Conservation (phyloP, 371 early-diverging fungal species). For the Syncephalastrum monosporum region DNA sequence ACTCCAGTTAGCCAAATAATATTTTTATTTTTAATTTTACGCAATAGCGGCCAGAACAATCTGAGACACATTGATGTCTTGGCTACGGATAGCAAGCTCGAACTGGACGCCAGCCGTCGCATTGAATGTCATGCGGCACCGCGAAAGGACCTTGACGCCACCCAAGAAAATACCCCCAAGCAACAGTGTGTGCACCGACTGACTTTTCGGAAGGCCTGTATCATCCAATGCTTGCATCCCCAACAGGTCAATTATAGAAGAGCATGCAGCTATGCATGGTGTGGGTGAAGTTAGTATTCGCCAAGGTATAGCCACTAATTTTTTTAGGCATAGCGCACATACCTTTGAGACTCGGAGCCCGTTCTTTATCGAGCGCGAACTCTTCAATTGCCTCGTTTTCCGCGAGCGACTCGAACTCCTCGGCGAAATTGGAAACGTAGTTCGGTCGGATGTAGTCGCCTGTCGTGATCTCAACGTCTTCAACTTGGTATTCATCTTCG, state of each 20-base stretch:
- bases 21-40: conserved; percentile 15
- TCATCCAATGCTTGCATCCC: conserved; percentile 86
- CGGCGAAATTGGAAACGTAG: conserved; percentile 69
- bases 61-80: conserved; percentile 65
- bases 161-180: conserved; percentile 88
- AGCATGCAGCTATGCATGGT: conserved; percentile 55
- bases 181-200: conserved; percentile 82
- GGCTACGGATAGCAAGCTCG: conserved; percentile 85
- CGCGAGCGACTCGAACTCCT: conserved; percentile 78
- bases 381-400: conserved; percentile 81
- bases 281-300: background rate
- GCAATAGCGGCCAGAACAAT: conserved; percentile 77
- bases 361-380: conserved; percentile 72
- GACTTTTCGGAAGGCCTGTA: conserved; percentile 67
- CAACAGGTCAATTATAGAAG: conserved; percentile 69
- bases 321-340: conserved; percentile 6
- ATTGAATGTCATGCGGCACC: conserved; percentile 88
- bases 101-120: conserved; percentile 84
- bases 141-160: conserved; percentile 69
- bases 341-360: conserved; percentile 69
- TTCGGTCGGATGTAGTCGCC: conserved; percentile 92
- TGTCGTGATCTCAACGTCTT: conserved; percentile 80
- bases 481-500: conserved; percentile 93
- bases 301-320: background rate
- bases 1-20: no score